Percentiles rank a stretch among this genome's conserved stretches.
These are phyloP conservation scores for Persicaria maculosa DNA, from an alignment of 148 eudicot genomes.

Conservation along the genomic window DNA sequence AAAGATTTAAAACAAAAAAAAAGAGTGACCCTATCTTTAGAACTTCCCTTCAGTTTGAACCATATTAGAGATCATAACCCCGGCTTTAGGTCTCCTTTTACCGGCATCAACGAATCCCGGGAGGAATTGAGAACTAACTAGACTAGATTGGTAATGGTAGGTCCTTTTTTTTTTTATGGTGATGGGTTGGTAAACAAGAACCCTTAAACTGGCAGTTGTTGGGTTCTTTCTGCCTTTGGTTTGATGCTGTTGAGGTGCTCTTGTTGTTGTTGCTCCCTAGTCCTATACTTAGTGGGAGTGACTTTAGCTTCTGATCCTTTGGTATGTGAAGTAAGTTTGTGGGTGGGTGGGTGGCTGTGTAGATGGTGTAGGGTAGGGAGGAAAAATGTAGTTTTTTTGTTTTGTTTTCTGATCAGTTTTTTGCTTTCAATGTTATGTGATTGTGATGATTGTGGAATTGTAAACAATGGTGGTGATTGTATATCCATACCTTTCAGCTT, in stretches of 20 bases:
- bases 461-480: conserved; percentile 10
- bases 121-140: conserved; percentile 9
- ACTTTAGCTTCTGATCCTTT: neutral
- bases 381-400: neutral
- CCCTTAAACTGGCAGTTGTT: neutral
- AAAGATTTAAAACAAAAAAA: no score
- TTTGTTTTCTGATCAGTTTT: no score
- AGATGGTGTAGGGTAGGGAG: conserved; percentile 5
- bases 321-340: neutral
- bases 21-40: neutral
- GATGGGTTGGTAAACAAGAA: neutral
- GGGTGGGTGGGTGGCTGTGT: neutral
- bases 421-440: neutral
- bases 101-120: neutral
- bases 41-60: neutral
- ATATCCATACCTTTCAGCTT: conserved; percentile 8
- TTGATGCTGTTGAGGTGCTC: neutral
- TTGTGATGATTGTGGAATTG: neutral
- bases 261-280: neutral
- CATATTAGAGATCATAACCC: neutral
- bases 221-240: no score
- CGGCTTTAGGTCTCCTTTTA: neutral
- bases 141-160: conserved; percentile 4
- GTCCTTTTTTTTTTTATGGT: neutral
- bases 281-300: neutral